Base-by-base conservation (phyloP, 1,284 basidiomycete genomes). In the Ceratobasidium sp. region DNA sequence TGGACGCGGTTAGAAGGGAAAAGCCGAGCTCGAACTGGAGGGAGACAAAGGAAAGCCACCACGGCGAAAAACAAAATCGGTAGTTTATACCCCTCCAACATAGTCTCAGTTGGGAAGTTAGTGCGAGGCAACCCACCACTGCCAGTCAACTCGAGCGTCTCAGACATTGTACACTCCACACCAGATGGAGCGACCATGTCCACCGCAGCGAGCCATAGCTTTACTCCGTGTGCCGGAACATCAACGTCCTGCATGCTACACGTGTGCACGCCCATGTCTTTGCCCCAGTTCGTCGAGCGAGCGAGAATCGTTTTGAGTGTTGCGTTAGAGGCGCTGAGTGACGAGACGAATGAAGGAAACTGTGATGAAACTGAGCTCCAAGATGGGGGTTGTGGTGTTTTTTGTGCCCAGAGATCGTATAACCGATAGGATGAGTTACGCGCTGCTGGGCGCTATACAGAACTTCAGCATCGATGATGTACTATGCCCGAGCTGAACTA, bases 381-480 rank as follows among this genome's bases (percentile, higher is more conserved):
- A 12, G 65, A 13, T 20, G 65, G 75, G 42, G 65, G 40, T 15
- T 38, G 52, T 48, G 17, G 62, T 46, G 77, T 67, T 78, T 84
- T 82, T 79, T 84, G 85, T 80, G 85, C 83, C 85, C 85, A 86
- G 17, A 86, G 82, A 79, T 86, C 85, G 71, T 81, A 85, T 38
- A 85, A 77, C 10, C 81, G 81, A 78, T 82, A 86, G 3, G 83
- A 78, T 23, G 81, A 80, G 9, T 81, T 79, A 71, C 83, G 84
- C 23, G 79, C 54, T 59, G 84, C 83, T 80, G 84, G 46, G 46
- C 46, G 46, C 46, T 48, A 48, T 33, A 33, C 4, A 33, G 33
- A 33, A 33, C 33, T 33, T 33, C 33, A 33, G 33, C 33, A 33
- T 33, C 33, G 33, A 33, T 33, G 33, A 33, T 4, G 33, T 33